Conservation (phyloP, 177 flowering plant species). For the Tripterygium wilfordii region DNA sequence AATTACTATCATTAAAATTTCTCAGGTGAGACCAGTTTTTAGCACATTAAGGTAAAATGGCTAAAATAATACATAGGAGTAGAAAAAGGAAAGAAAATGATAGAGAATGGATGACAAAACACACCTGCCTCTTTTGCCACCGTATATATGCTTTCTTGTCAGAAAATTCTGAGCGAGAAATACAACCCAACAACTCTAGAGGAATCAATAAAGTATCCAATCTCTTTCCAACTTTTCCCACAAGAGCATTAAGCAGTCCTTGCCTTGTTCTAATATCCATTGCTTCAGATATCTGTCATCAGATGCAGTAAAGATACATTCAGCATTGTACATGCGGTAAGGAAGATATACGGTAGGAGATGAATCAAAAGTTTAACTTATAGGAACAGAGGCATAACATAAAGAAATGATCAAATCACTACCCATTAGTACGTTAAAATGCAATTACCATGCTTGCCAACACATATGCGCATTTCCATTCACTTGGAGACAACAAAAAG, state of each 20-base stretch:
- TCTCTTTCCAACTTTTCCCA: slow-evolving; percentile 90
- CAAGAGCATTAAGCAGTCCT: slow-evolving; percentile 84
- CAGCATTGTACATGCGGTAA: too few species aligned
- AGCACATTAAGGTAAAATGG: neutral
- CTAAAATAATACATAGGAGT: neutral
- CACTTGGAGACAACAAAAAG: too few species aligned
- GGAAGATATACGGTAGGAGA: too few species aligned
- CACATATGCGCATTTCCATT: too few species aligned
- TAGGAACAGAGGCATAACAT: too few species aligned
- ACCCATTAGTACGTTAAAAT: too few species aligned
- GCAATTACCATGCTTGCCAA: too few species aligned
- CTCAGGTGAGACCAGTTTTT: neutral
- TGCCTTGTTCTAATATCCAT: slow-evolving; percentile 90
- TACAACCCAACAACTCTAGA: slow-evolving; percentile 80
- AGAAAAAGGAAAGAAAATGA: neutral
- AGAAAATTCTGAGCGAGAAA: slow-evolving; percentile 87
- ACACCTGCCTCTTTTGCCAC: slow-evolving; percentile 99
- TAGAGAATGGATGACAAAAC: slow-evolving; percentile 2
- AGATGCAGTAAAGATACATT: too few species aligned
- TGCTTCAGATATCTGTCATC: slow-evolving; percentile 91
- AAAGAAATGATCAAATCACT: too few species aligned
- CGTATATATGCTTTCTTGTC: slow-evolving; percentile 86
- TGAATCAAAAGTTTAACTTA: too few species aligned
- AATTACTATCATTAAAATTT: neutral
- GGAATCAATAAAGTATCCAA: slow-evolving; percentile 94